These are phyloP conservation scores for Arthrinium phaeospermum DNA, from an alignment of 2,329 filamentous ascomycete species.

Conservation along the genomic window DNA sequence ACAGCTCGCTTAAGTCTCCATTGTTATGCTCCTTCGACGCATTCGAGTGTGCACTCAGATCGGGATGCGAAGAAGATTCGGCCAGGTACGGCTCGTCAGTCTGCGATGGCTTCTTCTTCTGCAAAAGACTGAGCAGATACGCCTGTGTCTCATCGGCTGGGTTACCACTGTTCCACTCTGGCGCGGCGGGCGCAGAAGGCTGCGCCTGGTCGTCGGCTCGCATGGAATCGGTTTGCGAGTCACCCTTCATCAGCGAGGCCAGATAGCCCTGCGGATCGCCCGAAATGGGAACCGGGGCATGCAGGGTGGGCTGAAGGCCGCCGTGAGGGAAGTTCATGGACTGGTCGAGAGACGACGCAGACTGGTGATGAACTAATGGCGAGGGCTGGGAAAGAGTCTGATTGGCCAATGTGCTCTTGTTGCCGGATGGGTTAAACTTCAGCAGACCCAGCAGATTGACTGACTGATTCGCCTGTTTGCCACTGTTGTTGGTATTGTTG, in stretches of 20 bases:
- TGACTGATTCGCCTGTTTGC: conserved; percentile 50
- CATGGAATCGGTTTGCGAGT: conserved; percentile 53
- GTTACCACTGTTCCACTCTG: conserved; percentile 53
- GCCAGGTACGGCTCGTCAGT: conserved; percentile 51
- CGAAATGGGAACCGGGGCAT: conserved; percentile 61
- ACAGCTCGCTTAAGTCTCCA: conserved; percentile 34
- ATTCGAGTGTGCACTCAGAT: conserved; percentile 51
- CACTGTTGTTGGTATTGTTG: conserved; percentile 13
- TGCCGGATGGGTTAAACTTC: conserved; percentile 58
- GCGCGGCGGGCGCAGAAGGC: conserved; percentile 28
- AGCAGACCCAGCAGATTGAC: conserved; percentile 64
- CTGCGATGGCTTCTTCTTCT: conserved; percentile 73
- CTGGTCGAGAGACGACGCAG: conserved; percentile 31
- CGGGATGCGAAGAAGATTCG: conserved; percentile 50
- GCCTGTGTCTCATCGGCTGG: conserved; percentile 77
- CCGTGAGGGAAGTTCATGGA: conserved; percentile 32
- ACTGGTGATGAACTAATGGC: conserved; percentile 25
- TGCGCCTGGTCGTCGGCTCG: conserved; percentile 41
- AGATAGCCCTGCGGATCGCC: conserved; percentile 64
- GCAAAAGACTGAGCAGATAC: conserved; percentile 84
- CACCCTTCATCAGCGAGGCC: conserved; percentile 65
- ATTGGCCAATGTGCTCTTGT: conserved; percentile 30
- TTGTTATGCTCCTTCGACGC: conserved; percentile 36
- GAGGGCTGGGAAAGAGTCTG: conserved; percentile 39
- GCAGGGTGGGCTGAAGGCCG: conserved; percentile 48